Conservation (phyloP, 495 filamentous ascomycete genomes). For the Penicillium psychrofluorescens region DNA sequence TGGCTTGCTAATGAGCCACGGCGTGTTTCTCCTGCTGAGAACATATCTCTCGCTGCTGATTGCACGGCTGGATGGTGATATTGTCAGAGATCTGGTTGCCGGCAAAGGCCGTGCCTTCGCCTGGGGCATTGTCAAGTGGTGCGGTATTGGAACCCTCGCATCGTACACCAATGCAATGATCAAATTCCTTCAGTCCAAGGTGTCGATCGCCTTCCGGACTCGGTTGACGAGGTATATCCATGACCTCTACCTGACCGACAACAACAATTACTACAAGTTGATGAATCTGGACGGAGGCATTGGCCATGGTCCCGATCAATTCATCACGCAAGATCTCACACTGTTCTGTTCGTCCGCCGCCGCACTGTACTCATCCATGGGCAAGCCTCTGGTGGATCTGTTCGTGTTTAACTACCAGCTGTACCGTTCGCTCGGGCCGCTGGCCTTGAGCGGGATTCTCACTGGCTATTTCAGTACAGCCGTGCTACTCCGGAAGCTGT, state of each 20-base stretch:
- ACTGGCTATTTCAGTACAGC: constrained; percentile 91
- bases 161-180: constrained; percentile 96
- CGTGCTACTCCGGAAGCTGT: constrained; percentile 75
- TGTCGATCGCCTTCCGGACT: constrained; percentile 96
- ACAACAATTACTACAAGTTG: constrained; percentile 93
- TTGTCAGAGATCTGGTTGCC: constrained; percentile 90
- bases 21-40: constrained; percentile 59
- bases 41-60: constrained; percentile 94
- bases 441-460: constrained; percentile 78
- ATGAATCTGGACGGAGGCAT: constrained; percentile 90
- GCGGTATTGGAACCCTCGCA: constrained; percentile 63
- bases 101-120: constrained; percentile 85
- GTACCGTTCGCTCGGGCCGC: constrained; percentile 81
- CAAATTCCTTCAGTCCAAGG: constrained; percentile 95
- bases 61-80: constrained; percentile 88
- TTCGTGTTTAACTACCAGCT: constrained; percentile 97
- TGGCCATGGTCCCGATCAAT: constrained; percentile 88
- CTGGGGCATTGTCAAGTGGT: constrained; percentile 84
- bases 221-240: constrained; percentile 95
- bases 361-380: constrained; percentile 89
- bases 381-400: constrained; percentile 92
- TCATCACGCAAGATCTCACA: constrained; percentile 95
- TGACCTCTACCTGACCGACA: constrained; percentile 90
- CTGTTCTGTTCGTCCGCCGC: constrained; percentile 90
- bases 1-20: constrained; percentile 76